These are phyloP conservation scores for Sphagnum fallax DNA, from an alignment of 228 moss, liverwort and hornwort species.

Conservation along the genomic window DNA sequence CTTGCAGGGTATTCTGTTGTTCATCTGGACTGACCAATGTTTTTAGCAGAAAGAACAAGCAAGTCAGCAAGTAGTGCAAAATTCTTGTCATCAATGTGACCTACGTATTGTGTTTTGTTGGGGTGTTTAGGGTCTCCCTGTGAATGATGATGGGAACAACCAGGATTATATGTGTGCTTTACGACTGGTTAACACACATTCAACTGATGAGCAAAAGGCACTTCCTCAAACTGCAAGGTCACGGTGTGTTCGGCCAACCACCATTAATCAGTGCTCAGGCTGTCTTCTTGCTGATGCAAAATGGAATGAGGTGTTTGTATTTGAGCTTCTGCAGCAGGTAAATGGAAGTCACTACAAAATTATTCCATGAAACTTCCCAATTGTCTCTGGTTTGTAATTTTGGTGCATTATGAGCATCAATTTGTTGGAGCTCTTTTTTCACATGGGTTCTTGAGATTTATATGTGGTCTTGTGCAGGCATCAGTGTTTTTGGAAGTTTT, in stretches of 20 bases:
- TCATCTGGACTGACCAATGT: no score
- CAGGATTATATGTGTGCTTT: slow-evolving; percentile 85
- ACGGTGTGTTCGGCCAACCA: slow-evolving; percentile 66
- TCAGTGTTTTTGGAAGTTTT: slow-evolving; percentile 64
- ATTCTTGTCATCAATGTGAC: no score
- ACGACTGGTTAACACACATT: slow-evolving; percentile 49
- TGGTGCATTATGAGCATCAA: neutral
- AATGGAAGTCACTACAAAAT: no score
- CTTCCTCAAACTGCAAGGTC: slow-evolving; percentile 84
- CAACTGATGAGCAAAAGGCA: slow-evolving; percentile 49
- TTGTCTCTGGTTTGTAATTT: neutral
- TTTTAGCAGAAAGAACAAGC: no score
- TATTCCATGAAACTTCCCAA: neutral
- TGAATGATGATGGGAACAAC: slow-evolving; percentile 76
- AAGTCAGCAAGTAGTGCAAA: no score
- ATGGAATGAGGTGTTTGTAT: slow-evolving; percentile 86
- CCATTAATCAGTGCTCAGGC: slow-evolving; percentile 51
- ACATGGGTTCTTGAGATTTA: neutral
- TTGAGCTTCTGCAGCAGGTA: slow-evolving; percentile 81
- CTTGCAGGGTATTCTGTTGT: neutral
- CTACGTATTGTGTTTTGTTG: no score
- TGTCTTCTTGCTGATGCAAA: slow-evolving; percentile 61
- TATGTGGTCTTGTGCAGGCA: slow-evolving; percentile 30
- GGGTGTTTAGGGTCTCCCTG: slow-evolving; percentile 48
- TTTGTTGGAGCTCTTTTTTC: no score